Conservation (phyloP, 768 basidiomycete species). For the Lyophyllum decastes region DNA sequence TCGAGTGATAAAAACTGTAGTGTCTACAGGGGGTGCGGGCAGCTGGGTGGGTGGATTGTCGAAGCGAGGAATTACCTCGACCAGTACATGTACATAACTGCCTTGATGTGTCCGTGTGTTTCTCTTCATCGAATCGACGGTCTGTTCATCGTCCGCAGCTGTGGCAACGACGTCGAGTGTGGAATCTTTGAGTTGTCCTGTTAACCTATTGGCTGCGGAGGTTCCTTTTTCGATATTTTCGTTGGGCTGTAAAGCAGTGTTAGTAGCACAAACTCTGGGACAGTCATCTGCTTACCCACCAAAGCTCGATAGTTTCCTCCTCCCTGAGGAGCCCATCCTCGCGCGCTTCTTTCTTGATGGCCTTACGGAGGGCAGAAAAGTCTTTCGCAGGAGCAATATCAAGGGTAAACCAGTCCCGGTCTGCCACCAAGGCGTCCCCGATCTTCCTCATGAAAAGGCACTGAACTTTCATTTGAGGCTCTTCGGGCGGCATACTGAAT, state of each 20-base stretch:
- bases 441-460: slow-evolving; percentile 2
- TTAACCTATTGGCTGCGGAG: neutral
- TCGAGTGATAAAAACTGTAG: neutral
- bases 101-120: neutral
- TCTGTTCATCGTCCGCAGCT: slow-evolving; percentile 1
- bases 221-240: neutral
- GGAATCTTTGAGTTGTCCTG: neutral
- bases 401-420: neutral
- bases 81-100: slow-evolving; percentile 7
- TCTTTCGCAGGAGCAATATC: neutral
- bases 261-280: neutral
- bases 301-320: slow-evolving; percentile 7
- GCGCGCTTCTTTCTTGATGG: neutral
- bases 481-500: slow-evolving; percentile 3
- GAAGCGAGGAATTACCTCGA: slow-evolving; percentile 1
- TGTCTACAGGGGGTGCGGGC: neutral
- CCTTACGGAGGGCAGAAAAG: neutral
- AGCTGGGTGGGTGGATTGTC: neutral
- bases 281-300: slow-evolving; percentile 3
- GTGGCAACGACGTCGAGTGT: slow-evolving; percentile 5
- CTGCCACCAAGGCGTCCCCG: slow-evolving; percentile 1
- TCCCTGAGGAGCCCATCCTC: neutral
- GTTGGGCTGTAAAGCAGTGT: slow-evolving; percentile 3
- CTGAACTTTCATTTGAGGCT: neutral
- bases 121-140: slow-evolving; percentile 5